Evolutionary conservation across 176 grass and related monocot species (phyloP), one percentile per base, ranked within the genome.

Genomic region (Aegilops sharonensis): DNA sequence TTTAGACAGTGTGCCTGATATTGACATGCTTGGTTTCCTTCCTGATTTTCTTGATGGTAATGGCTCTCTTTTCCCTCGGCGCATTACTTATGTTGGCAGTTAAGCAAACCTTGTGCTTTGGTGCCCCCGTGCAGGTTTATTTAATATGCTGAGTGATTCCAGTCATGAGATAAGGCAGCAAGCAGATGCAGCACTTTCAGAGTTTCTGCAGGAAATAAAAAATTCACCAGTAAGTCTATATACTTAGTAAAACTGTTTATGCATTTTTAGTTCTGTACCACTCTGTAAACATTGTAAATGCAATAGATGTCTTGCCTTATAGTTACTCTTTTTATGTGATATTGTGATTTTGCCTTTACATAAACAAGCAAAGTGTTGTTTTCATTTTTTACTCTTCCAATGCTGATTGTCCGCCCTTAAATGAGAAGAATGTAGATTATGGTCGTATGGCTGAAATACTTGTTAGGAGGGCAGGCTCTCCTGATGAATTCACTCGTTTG

Each of bases 11-110:
- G 97, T 99, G 39, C 97, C 97, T 87, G 97, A 99, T 91, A 99
- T 99, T 87, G 97, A 99, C 82, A 99, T 99, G 97, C 97, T 99
- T 85, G 94, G 97, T 86, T 99, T 99, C 81, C 94, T 99, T 77
- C 97, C 97, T 76, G 97, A 99, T 94, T 99, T 99, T 88, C 97
- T 99, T 52, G 97, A 99, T 85, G 97, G 97, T 99, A 97, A 94
- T 73, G 30, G 48, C 69, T 85, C 78, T 76, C 54, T 82, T 87
- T 69, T 87, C 27, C 68, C 42, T 32, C 8, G 63, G 34, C 74
- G 30, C 30, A 60, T 80, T 88, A 70, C 75, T 64, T 83, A 1
- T n/a, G 27, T 88, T 64, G 66, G 72, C 52, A 74, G 45, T 70
- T 80, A 36, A 82, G 7, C 78, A 73, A 31, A 87, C 77, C 30